Conservation (phyloP, 2,329 filamentous ascomycete genomes). For the Botrytis medusae region DNA sequence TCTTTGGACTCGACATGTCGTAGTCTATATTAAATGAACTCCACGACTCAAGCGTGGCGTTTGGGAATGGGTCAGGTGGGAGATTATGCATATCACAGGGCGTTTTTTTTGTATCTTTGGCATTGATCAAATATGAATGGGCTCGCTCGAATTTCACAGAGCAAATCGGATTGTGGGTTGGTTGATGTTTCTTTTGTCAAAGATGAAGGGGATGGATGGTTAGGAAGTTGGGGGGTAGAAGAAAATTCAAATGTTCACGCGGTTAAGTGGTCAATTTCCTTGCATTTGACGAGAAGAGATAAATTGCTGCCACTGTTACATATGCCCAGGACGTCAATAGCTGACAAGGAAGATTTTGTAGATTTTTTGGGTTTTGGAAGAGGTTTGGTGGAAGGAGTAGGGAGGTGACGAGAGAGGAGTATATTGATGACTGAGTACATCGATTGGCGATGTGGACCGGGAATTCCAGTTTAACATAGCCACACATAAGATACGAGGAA, state of each 20-base stretch:
- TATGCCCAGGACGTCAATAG: neutral
- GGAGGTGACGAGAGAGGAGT: neutral
- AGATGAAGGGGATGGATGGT: neutral
- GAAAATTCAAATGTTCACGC: neutral
- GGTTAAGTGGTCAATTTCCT: neutral
- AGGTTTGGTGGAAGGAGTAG: neutral
- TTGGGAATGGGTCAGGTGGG: neutral
- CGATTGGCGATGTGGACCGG: neutral
- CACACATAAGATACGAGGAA: neutral
- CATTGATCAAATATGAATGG: neutral
- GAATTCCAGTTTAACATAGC: neutral
- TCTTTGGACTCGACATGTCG: neutral
- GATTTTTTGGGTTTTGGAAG: neutral
- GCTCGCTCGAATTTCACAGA: neutral
- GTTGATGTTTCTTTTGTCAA: conserved; percentile 2
- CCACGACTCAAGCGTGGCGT: conserved; percentile 21
- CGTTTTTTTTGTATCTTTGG: neutral
- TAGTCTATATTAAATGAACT: neutral
- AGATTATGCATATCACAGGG: conserved; percentile 11
- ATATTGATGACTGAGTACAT: neutral
- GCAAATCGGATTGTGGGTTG: neutral
- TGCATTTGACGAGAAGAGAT: neutral
- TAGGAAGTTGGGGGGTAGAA: neutral
- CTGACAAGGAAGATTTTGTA: neutral
- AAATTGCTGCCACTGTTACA: conserved; percentile 1